Percentiles rank a stretch among this genome's conserved stretches.
Evolutionary conservation across 1,139 yeast genomes (phyloP).

Genomic region (Pichia sp.): DNA sequence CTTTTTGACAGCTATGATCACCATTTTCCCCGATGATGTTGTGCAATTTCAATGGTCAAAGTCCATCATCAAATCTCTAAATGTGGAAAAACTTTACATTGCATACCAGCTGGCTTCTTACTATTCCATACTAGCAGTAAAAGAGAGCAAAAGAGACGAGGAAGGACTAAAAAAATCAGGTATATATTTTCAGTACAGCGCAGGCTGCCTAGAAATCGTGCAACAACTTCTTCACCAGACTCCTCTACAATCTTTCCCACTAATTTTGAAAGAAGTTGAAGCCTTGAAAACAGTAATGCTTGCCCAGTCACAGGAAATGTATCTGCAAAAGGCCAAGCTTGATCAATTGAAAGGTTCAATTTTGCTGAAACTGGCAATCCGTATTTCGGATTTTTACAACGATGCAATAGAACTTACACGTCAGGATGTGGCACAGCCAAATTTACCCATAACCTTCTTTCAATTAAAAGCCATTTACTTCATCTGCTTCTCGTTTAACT

Average conservation of each 20-base stretch:
- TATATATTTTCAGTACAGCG: constrained; percentile 60
- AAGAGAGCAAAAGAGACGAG: constrained; percentile 25
- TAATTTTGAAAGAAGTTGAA: neutral
- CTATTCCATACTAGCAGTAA: constrained; percentile 51
- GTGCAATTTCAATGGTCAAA: constrained; percentile 68
- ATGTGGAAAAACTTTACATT: constrained; percentile 41
- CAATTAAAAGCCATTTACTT: constrained; percentile 58
- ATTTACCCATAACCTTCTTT: neutral
- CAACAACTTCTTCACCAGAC: neutral
- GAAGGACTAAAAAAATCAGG: constrained; percentile 41
- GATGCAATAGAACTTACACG: constrained; percentile 36
- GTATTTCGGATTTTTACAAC: constrained; percentile 55
- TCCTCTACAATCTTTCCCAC: neutral
- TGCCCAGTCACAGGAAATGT: constrained; percentile 85
- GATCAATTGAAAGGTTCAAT: constrained; percentile 57
- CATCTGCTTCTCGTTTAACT: constrained; percentile 61
- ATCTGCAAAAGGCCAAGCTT: constrained; percentile 70
- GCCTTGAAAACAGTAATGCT: constrained; percentile 48
- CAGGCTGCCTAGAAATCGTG: constrained; percentile 51
- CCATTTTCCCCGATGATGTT: constrained; percentile 41
- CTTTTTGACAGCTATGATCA: constrained; percentile 21
- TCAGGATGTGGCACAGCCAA: neutral
- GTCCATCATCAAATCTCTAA: constrained; percentile 53
- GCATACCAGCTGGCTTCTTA: constrained; percentile 66
- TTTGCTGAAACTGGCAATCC: constrained; percentile 59